phyloP scores from a whole-genome alignment of 305 asterid genomes.

The Fraxinus xanthoxyloides region DNA sequence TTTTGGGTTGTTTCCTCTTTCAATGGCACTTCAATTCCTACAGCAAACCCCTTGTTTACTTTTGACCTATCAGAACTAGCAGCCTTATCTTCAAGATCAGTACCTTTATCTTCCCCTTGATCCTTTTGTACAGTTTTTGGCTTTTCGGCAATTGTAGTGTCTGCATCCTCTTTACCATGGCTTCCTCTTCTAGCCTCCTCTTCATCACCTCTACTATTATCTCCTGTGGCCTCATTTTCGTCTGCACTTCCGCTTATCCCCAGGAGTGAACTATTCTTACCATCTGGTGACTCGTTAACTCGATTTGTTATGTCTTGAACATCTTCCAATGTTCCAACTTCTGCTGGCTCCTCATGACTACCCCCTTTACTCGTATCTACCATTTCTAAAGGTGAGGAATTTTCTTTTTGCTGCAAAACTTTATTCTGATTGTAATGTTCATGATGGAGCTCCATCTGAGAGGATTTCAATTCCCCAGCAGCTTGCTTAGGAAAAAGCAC shows the following conservation, averaged over 20 bases:
- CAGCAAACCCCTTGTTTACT: conserved; percentile 30
- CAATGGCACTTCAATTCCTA: conserved; percentile 38
- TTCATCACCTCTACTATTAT: conserved; percentile 32
- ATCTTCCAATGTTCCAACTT: conserved; percentile 36
- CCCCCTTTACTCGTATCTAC: conserved; percentile 30
- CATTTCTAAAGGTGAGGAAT: conserved; percentile 30
- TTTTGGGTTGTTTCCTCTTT: conserved; percentile 36
- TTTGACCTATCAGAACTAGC: conserved; percentile 26
- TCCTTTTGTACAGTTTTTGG: conserved; percentile 35
- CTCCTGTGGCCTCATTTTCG: conserved; percentile 34
- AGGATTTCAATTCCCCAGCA: conserved; percentile 32
- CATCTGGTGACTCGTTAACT: conserved; percentile 34
- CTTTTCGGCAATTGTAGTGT: conserved; percentile 40
- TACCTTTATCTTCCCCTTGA: conserved; percentile 36
- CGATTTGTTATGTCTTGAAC: conserved; percentile 33
- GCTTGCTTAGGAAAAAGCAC: conserved; percentile 40
- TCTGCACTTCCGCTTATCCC: conserved; percentile 31
- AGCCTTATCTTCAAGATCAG: conserved; percentile 36
- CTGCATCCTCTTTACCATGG: conserved; percentile 36
- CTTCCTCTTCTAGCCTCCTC: conserved; percentile 33
- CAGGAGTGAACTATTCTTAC: conserved; percentile 29
- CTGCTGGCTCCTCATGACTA: conserved; percentile 42
- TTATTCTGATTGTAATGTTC: conserved; percentile 30
- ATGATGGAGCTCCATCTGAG: conserved; percentile 33
- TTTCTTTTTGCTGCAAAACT: conserved; percentile 25